Base-by-base conservation (phyloP, 1,284 basidiomycete genomes). In the Termitomyces sp. region DNA sequence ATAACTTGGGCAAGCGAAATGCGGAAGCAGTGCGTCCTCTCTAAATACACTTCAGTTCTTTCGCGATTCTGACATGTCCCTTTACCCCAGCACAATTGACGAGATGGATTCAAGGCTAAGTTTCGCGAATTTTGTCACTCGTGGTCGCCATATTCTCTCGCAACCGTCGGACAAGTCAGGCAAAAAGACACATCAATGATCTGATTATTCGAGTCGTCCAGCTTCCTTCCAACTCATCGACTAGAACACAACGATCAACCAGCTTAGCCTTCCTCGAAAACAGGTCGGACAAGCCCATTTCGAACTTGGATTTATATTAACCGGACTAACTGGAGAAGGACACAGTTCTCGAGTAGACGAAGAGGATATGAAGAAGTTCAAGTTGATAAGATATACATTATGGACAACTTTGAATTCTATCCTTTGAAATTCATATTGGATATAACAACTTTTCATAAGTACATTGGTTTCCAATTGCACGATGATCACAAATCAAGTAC, bases 1-100 rank as follows among this genome's bases (percentile, higher is more conserved):
- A 88, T 92, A 58, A 86, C 87, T 33, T 94, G 90, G 91, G 81
- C 90, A n/a, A 90, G 88, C 64, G 91, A 94, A 71, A 92, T 93
- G 90, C 82, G 81, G 64, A 86, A 82, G 67, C 79, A 86, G 91
- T 91, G 63, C 56, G 74, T 69, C 26, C 21, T 21, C 30, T 21
- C 47, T 19, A 10, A 42, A 21, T 41, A 15, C 47, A 13, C 30
- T 31, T 58, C 24, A 24, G 3, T 24, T 19, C 28, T 53, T 31
- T 33, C 19, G 8, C 39, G 12, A 13, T 39, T 28, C 47, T 19
- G 26, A 49, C 8, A 12, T 49, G 10, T 38, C 9, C n/a, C 5
- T 53, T 47, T 54, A 52, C 46, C 48, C 54, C 62, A 90, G 89
- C 61, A 79, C 83, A 58, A 84, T 90, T 52, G 90, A 92, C 65